Base-by-base conservation (phyloP, 805 yeast genomes). In the Saccharomycopsis olivae region DNA sequence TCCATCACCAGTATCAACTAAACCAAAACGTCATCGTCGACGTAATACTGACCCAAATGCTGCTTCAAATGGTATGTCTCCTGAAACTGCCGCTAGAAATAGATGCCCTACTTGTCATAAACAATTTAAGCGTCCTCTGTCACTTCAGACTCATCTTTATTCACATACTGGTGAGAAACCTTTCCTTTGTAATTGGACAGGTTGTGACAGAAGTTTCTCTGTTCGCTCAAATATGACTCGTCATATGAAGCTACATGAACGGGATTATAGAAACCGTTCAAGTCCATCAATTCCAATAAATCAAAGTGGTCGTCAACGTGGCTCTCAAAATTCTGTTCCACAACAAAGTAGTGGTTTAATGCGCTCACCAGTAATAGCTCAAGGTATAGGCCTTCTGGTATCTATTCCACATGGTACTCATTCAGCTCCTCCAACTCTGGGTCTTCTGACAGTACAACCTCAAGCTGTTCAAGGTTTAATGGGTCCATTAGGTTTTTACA, bases 131-230 rank as follows among this genome's bases (percentile, higher is more conserved):
- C 71, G 94, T 53, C 88, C 94, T 6, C 78, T 87, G 9, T 84
- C 92, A 1, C 62, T 85, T 40, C 79, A 77, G 47, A 85, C 88
- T 3, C 95, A 86, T 57, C 65, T 70, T 48, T 72, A 84, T 48
- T 79, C 83, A 5, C 95, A 86, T 55, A 78, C 86, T 0, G 87
- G 87, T n/a, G 86, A 77, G 52, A 78, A 78, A 49, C 87, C 87
- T 6, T 79, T 73, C 53, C 60, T 61, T 41, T 79, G 86, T 54
- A 56, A 62, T 13, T 78, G 82, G 75, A 61, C 61, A 1, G 72
- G 69, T 15, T 86, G 96, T 57, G 74, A 73, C 0, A 75, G 78
- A 51, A 52, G 69, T 3, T 86, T 86, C 54, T 73, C 79, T 14
- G 87, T 88, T 16, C 73, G 84, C 53, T 75, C 85, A 30, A 88